Evolutionary conservation across 768 basidiomycete genomes (phyloP).

Genomic region (Boletus subcaerulescens): DNA sequence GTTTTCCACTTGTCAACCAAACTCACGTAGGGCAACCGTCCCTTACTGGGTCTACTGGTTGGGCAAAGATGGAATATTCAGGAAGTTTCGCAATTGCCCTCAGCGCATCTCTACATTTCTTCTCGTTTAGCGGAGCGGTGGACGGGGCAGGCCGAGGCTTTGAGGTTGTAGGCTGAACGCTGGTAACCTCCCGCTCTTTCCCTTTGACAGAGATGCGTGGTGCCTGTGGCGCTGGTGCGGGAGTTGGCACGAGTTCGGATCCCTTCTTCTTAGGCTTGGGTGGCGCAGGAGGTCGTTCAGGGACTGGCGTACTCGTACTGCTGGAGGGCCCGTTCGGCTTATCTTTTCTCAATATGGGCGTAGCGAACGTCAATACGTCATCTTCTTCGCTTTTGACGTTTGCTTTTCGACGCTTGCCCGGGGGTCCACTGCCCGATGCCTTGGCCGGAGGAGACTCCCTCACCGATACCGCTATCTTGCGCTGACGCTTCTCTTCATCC

Average conservation of each 20-base stretch:
- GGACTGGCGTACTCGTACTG: slow-evolving; percentile 41
- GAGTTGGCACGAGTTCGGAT: slow-evolving; percentile 21
- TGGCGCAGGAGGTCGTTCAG: slow-evolving; percentile 31
- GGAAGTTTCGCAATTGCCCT: slow-evolving; percentile 56
- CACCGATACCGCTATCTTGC: slow-evolving; percentile 39
- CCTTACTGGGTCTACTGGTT: slow-evolving; percentile 77
- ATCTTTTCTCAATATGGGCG: slow-evolving; percentile 56
- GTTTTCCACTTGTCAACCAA: neutral
- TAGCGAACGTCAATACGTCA: slow-evolving; percentile 59
- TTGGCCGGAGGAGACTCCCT: slow-evolving; percentile 38
- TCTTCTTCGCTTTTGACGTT: slow-evolving; percentile 48
- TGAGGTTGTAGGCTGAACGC: slow-evolving; percentile 33
- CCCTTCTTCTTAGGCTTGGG: slow-evolving; percentile 46
- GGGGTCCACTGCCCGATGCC: slow-evolving; percentile 36
- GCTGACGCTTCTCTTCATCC: slow-evolving; percentile 50
- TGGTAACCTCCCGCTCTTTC: slow-evolving; percentile 64
- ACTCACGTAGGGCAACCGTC: slow-evolving; percentile 92
- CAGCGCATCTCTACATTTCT: slow-evolving; percentile 77
- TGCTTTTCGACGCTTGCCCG: slow-evolving; percentile 59
- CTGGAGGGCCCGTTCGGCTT: slow-evolving; percentile 32
- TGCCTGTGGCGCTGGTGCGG: slow-evolving; percentile 18
- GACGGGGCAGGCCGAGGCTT: slow-evolving; percentile 40
- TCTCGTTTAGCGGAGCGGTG: slow-evolving; percentile 64
- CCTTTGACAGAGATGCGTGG: slow-evolving; percentile 57
- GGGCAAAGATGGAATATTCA: slow-evolving; percentile 69